phyloP scores from a whole-genome alignment of 2,329 filamentous ascomycete species.

The Pseudogymnoascus verrucosus region DNA sequence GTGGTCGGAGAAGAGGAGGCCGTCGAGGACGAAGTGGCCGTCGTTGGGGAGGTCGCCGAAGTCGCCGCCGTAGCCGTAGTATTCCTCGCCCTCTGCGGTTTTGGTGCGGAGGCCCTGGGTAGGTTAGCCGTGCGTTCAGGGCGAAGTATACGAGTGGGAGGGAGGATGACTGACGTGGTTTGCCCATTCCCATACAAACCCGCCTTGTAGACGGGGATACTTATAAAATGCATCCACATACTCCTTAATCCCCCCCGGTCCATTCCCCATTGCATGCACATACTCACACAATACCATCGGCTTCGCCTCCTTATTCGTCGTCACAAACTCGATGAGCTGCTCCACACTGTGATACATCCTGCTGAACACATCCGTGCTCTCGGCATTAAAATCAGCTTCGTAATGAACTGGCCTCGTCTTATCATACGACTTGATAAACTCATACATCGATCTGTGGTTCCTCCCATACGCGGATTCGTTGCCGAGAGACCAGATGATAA shows the following conservation, averaged over 20 bases:
- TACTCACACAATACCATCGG: slow-evolving; percentile 34
- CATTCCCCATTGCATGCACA: slow-evolving; percentile 48
- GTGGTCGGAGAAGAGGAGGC: slow-evolving; percentile 33
- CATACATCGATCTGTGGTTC: slow-evolving; percentile 48
- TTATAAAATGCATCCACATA: slow-evolving; percentile 47
- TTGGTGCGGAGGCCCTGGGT: slow-evolving; percentile 30
- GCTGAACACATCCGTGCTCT: slow-evolving; percentile 46
- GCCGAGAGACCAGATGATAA: slow-evolving; percentile 51
- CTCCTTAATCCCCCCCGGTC: slow-evolving; percentile 48
- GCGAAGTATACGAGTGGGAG: neutral
- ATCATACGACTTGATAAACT: slow-evolving; percentile 44
- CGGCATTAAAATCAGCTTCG: slow-evolving; percentile 44
- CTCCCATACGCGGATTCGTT: slow-evolving; percentile 51
- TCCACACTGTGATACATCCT: slow-evolving; percentile 46
- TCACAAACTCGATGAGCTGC: slow-evolving; percentile 30
- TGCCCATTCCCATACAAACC: slow-evolving; percentile 41
- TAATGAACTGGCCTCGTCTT: slow-evolving; percentile 47
- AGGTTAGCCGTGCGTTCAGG: slow-evolving; percentile 1
- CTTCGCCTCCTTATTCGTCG: slow-evolving; percentile 26
- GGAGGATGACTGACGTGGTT: slow-evolving; percentile 27
- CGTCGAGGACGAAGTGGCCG: slow-evolving; percentile 37
- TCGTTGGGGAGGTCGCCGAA: slow-evolving; percentile 38
- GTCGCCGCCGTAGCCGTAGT: slow-evolving; percentile 39
- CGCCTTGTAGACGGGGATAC: slow-evolving; percentile 45
- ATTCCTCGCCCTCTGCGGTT: slow-evolving; percentile 26